Evolutionary conservation across 1,139 yeast species (phyloP).

Genomic region (Pneumocystis canis): DNA sequence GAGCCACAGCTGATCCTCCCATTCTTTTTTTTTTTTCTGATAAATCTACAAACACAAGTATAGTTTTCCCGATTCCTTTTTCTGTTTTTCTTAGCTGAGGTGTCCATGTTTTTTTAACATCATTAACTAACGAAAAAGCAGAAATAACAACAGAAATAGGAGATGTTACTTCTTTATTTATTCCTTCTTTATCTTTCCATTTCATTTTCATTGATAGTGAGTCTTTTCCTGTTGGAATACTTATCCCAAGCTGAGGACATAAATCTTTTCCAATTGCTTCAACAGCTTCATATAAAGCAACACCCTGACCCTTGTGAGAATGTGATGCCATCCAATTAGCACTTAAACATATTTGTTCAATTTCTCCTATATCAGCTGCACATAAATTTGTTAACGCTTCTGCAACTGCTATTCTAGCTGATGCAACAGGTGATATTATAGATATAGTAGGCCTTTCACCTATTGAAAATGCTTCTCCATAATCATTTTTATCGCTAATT

Average conservation of each 20-base stretch:
- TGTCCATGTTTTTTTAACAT: slow-evolving; percentile 90
- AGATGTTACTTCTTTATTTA: slow-evolving; percentile 66
- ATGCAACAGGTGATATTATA: slow-evolving; percentile 77
- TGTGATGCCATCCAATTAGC: slow-evolving; percentile 99
- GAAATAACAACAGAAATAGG: slow-evolving; percentile 88
- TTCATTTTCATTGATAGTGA: slow-evolving; percentile 99
- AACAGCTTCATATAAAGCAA: slow-evolving; percentile 89
- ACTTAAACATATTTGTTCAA: slow-evolving; percentile 67
- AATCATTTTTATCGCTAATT: slow-evolving; percentile 55
- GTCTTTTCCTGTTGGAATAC: slow-evolving; percentile 97
- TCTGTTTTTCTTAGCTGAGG: slow-evolving; percentile 47
- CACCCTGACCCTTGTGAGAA: slow-evolving; percentile 87
- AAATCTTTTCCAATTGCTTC: slow-evolving; percentile 89
- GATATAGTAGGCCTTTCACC: slow-evolving; percentile 94
- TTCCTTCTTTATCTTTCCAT: slow-evolving; percentile 52
- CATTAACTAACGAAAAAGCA: slow-evolving; percentile 74
- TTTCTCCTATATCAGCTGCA: slow-evolving; percentile 74
- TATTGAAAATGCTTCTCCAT: slow-evolving; percentile 96
- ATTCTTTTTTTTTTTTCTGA: slow-evolving; percentile 43
- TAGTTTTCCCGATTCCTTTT: slow-evolving; percentile 32
- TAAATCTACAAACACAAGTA: slow-evolving; percentile 68
- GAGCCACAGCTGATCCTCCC: slow-evolving; percentile 93
- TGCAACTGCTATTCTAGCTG: slow-evolving; percentile 95
- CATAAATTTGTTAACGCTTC: slow-evolving; percentile 78
- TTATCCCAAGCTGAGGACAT: slow-evolving; percentile 81